Percentiles rank a stretch among this genome's conserved stretches.
Evolutionary conservation across 2,329 filamentous ascomycete genomes (phyloP).

Genomic region (Colletotrichum sp.): DNA sequence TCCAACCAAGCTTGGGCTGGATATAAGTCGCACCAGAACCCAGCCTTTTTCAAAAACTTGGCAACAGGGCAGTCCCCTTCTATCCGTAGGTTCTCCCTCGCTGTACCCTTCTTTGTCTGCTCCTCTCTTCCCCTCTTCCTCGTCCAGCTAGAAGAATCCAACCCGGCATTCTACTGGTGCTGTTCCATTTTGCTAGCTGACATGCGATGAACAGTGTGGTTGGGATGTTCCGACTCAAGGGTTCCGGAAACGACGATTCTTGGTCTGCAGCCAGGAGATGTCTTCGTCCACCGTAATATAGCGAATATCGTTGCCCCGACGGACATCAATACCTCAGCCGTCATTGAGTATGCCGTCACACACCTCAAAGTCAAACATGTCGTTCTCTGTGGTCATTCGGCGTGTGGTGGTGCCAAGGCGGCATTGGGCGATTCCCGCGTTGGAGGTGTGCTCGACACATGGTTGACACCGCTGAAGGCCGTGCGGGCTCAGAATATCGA

Average conservation of each 20-base stretch:
- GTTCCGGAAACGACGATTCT: constrained; percentile 84
- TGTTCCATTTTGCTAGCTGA: neutral
- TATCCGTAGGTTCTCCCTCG: constrained; percentile 49
- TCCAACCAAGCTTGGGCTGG: constrained; percentile 75
- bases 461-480: constrained; percentile 56
- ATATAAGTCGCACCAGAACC: constrained; percentile 68
- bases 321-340: constrained; percentile 76
- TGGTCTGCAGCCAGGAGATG: constrained; percentile 79
- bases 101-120: neutral
- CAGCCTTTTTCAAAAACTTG: constrained; percentile 72
- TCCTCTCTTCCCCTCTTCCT: neutral
- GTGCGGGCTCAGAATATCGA: constrained; percentile 50
- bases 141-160: neutral
- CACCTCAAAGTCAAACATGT: constrained; percentile 76
- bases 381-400: constrained; percentile 72
- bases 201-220: constrained; percentile 64
- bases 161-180: neutral
- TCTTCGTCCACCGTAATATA: constrained; percentile 91
- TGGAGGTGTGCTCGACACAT: constrained; percentile 60
- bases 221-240: constrained; percentile 86
- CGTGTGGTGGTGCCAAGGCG: constrained; percentile 70
- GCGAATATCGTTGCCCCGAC: constrained; percentile 80
- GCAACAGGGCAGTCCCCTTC: constrained; percentile 70
- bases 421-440: constrained; percentile 53
- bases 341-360: constrained; percentile 80